Percentiles rank a stretch among this genome's conserved stretches.
These are phyloP conservation scores for Fusarium hostae DNA, from an alignment of 2,329 filamentous ascomycete species.

Conservation along the genomic window DNA sequence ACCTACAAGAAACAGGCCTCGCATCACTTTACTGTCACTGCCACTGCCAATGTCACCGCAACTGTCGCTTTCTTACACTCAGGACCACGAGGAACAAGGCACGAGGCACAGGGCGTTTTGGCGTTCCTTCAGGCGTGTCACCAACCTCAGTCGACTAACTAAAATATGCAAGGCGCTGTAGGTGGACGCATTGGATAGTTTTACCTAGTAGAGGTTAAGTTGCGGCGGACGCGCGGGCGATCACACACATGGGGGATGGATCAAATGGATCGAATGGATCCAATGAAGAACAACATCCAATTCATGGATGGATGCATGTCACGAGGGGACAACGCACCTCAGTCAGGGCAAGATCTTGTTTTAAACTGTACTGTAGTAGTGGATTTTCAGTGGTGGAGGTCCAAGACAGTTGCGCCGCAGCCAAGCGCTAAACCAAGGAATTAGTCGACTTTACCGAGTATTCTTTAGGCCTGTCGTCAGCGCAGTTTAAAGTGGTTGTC, in stretches of 20 bases:
- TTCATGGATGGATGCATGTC: conserved; percentile 34
- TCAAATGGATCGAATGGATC: conserved; percentile 8
- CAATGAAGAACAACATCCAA: conserved; percentile 21
- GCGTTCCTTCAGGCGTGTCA: conserved; percentile 7
- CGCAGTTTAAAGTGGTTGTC: conserved; percentile 20
- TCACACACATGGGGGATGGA: conserved; percentile 30
- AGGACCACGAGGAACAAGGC: conserved; percentile 29
- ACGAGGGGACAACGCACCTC: conserved; percentile 31
- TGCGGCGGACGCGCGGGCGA: conserved; percentile 38
- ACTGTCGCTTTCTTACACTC: conserved; percentile 22
- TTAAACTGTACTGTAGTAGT: neutral
- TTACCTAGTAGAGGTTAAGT: conserved; percentile 26
- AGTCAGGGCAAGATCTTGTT: neutral
- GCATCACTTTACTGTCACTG: neutral
- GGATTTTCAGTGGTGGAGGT: conserved; percentile 21
- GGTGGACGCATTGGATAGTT: conserved; percentile 19
- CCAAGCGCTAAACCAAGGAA: conserved; percentile 15
- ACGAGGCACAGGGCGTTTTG: conserved; percentile 34
- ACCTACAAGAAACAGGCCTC: conserved; percentile 1
- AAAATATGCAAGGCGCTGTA: conserved; percentile 21
- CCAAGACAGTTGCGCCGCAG: conserved; percentile 21
- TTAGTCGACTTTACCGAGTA: conserved; percentile 5
- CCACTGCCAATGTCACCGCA: conserved; percentile 7
- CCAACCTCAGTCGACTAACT: conserved; percentile 1
- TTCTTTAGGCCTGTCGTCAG: neutral